Percentiles rank a stretch among this genome's conserved stretches.
These are phyloP conservation scores for Fusarium brachygibbosum DNA, from an alignment of 2,329 filamentous ascomycete genomes.

Conservation along the genomic window DNA sequence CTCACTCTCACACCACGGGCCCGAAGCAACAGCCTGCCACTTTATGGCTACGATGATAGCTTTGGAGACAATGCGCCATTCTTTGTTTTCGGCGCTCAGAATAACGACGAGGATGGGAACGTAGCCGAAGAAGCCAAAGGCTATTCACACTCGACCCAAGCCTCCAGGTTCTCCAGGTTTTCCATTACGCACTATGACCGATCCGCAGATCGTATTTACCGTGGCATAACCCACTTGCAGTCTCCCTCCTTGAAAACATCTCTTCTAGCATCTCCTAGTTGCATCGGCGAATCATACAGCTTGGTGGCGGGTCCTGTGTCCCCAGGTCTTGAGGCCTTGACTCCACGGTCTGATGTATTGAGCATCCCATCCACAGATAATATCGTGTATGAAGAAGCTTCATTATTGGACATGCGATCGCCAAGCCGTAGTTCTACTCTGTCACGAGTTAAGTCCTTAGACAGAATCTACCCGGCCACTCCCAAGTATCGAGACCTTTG, in stretches of 20 bases:
- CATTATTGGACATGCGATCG: conserved; percentile 55
- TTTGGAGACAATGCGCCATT: conserved; percentile 62
- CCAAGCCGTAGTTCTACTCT: conserved; percentile 47
- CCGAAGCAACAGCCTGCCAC: conserved; percentile 65
- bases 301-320: conserved; percentile 35
- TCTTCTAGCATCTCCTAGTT: conserved; percentile 49
- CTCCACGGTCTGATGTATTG: conserved; percentile 54
- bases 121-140: conserved; percentile 31
- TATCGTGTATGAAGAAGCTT: conserved; percentile 58
- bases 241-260: conserved; percentile 39
- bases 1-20: conserved; percentile 57
- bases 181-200: conserved; percentile 51
- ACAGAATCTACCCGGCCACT: conserved; percentile 51
- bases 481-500: conserved; percentile 53
- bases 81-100: conserved; percentile 61
- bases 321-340: conserved; percentile 44
- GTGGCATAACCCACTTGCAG: conserved; percentile 37
- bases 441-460: conserved; percentile 56
- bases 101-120: conserved; percentile 43
- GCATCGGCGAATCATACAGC: conserved; percentile 53
- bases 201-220: conserved; percentile 42
- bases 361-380: conserved; percentile 54
- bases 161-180: conserved; percentile 50
- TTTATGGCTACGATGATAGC: conserved; percentile 60
- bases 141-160: conserved; percentile 31